A percentile compares a stretch with the other conserved stretches of the same genome.
Conservation (phyloP, 2,329 filamentous ascomycete genomes). For the Mollisia scopiformis region DNA sequence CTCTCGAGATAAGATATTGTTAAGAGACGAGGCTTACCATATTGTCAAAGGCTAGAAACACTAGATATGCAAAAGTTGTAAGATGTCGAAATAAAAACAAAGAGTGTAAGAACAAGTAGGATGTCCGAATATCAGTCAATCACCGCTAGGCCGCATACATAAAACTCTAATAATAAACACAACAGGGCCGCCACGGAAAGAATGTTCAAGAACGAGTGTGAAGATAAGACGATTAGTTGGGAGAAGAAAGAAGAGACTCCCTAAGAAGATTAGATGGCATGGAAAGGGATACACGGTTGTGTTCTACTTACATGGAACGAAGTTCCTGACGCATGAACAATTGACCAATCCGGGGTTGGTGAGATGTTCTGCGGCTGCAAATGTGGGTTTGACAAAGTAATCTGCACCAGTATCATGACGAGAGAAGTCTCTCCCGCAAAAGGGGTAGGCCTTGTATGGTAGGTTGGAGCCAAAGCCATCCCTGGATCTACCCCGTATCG, state of each 20-base stretch:
- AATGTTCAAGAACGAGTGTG: conserved; percentile 3
- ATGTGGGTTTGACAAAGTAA: neutral
- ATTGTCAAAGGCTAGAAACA: neutral
- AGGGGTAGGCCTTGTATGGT: neutral
- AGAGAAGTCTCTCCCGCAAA: neutral
- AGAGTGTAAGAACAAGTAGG: neutral
- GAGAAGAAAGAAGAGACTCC: neutral
- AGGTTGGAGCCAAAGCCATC: neutral
- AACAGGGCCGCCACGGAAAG: neutral
- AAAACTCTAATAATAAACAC: neutral
- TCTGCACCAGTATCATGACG: neutral
- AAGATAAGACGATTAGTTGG: neutral
- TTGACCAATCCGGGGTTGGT: neutral
- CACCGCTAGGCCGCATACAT: conserved; percentile 5
- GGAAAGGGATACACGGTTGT: neutral
- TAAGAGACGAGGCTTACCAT: conserved; percentile 14
- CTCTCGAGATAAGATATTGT: no score
- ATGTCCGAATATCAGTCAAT: conserved; percentile 8
- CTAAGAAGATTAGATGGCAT: neutral
- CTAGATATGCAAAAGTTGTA: neutral
- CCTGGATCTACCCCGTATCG: neutral
- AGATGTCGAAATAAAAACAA: neutral
- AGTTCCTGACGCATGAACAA: conserved; percentile 6
- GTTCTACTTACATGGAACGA: conserved; percentile 4
- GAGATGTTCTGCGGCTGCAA: neutral